These are phyloP conservation scores for Sclerotinia glacialis DNA, from an alignment of 2,329 filamentous ascomycete genomes.

Conservation along the genomic window DNA sequence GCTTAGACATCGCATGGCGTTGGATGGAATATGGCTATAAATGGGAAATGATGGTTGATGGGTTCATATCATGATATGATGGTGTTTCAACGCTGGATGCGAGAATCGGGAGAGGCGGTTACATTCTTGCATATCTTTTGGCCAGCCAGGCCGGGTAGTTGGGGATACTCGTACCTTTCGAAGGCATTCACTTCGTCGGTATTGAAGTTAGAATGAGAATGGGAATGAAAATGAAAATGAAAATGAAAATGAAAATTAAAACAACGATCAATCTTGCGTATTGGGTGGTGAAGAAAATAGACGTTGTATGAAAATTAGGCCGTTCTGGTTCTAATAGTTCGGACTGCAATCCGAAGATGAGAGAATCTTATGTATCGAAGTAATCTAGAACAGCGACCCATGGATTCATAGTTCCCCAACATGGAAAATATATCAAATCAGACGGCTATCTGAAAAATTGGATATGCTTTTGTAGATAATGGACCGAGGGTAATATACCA, in stretches of 20 bases:
- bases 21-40: not conserved
- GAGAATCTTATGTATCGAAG: no score
- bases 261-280: not conserved
- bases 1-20: not conserved
- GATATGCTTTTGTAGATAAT: not conserved
- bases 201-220: no score
- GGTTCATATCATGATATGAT: not conserved
- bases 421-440: no score
- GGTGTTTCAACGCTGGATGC: not conserved
- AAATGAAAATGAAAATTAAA: no score
- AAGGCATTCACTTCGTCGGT: not conserved
- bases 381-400: no score
- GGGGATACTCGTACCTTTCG: not conserved
- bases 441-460: not conserved
- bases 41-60: not conserved
- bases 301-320: not conserved
- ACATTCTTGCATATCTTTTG: no score
- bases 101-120: no score
- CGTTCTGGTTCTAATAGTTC: not conserved
- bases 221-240: not conserved
- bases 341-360: not conserved
- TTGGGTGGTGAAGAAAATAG: not conserved
- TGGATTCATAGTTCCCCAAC: not conserved
- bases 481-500: no score
- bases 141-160: no score